phyloP scores from a whole-genome alignment of 2,329 filamentous ascomycete genomes.

The Alternaria viburni region DNA sequence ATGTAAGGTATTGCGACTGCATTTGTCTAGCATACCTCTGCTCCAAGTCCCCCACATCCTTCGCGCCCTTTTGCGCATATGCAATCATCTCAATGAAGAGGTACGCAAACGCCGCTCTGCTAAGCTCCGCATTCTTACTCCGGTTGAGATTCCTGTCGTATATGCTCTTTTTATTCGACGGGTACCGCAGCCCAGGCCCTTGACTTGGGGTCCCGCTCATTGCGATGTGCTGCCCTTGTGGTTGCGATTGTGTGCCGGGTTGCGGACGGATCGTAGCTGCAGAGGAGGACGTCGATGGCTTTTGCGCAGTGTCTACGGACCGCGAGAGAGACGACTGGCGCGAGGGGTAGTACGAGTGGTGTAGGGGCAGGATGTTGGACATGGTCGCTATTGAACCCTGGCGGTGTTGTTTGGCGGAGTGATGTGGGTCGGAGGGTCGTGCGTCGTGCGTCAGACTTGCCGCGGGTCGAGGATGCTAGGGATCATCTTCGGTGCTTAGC shows the following conservation, averaged over 20 bases:
- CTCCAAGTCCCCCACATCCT: constrained; percentile 91
- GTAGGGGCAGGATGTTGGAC: constrained; percentile 30
- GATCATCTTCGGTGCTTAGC: neutral
- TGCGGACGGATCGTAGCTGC: constrained; percentile 8
- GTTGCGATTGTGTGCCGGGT: constrained; percentile 7
- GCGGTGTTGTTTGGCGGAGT: constrained; percentile 20
- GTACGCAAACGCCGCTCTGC: constrained; percentile 92
- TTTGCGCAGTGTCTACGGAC: constrained; percentile 1
- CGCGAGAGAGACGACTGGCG: constrained; percentile 17
- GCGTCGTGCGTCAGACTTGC: constrained; percentile 16
- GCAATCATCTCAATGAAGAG: constrained; percentile 96
- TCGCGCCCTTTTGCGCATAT: constrained; percentile 89
- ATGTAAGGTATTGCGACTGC: neutral
- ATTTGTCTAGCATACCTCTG: constrained; percentile 67
- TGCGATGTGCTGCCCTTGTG: constrained; percentile 20
- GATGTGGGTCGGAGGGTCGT: constrained; percentile 30
- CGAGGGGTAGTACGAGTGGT: constrained; percentile 14
- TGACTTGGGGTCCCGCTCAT: constrained; percentile 36
- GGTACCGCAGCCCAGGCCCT: constrained; percentile 74
- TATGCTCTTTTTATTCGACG: constrained; percentile 94
- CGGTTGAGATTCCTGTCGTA: constrained; percentile 96
- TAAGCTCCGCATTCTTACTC: constrained; percentile 84
- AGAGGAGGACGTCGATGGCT: constrained; percentile 2
- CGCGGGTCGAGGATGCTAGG: constrained; percentile 9
- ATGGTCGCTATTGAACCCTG: constrained; percentile 20